Base-by-base conservation (phyloP, 2,329 filamentous ascomycete species). In the Trichoderma polysporum region DNA sequence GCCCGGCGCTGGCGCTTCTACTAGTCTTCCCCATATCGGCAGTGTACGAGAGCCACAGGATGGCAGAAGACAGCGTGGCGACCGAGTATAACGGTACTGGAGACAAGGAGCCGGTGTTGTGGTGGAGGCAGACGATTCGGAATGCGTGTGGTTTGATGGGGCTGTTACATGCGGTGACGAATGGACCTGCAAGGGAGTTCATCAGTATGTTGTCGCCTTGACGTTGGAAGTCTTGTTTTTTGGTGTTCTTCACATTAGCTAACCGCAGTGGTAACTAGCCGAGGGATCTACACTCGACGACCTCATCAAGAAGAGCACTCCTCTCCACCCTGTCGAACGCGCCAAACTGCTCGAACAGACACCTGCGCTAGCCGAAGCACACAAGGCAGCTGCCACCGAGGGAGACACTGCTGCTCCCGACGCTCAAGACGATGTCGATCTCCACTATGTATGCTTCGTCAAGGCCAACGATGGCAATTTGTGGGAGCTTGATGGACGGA, bases 361-460 rank as follows among this genome's bases (percentile, higher is more conserved):
- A 19, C 82, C 88, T 45, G 88, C 86, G 12, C 85, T 98, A 58
- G 94, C 96, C 64, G 83, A 80, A 5, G 94, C 93, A 7, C 94
- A 98, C 79, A 87, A 88, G 54, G 86, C 86, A 68, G 93, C 93
- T 15, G 95, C 94, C 5, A 84, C 84, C 8, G 82, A 85, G 68
- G 94, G 94, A 19, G 92, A 94, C 76, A 97, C 93, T 1, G 75
- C 83, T 13, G 92, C 94, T 1, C 94, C 95, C 0, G 81, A 86
- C 63, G 92, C 93, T 9, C 85, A 88, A n/a, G 91, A 92, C 73
- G 86, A 90, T 71, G 85, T 97, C n/a, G 94, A 97, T 75, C 83
- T 97, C 73, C 95, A 99, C 81, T 98, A 97, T 77, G 94, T 98
- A 54, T 95, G 92, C 75, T 99, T 98, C 79, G 91, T 95, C 61